A percentile compares a stretch with the other conserved stretches of the same genome.
These are phyloP conservation scores for Saturnispora gosingensis DNA, from an alignment of 805 yeast genomes.

Conservation along the genomic window DNA sequence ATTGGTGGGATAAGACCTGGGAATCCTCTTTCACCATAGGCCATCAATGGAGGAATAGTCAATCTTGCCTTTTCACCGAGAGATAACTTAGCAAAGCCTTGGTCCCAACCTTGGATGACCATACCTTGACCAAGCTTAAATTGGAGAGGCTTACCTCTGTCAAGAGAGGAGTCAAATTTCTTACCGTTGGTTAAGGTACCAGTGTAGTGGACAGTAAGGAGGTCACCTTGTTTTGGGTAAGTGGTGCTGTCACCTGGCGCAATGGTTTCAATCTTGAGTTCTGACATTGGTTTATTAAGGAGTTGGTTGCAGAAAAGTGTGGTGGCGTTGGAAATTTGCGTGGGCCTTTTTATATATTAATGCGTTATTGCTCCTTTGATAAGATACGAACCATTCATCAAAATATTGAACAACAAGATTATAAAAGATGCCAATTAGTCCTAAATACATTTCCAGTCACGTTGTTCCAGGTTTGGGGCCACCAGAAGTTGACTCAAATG, in stretches of 20 bases:
- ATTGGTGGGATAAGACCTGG: slow-evolving; percentile 96
- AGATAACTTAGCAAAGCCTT: slow-evolving; percentile 84
- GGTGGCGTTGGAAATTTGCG: not conserved
- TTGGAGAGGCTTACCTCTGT: slow-evolving; percentile 93
- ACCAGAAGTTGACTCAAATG: slow-evolving; percentile 10
- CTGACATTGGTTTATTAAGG: slow-evolving; percentile 7
- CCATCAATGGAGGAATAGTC: slow-evolving; percentile 88
- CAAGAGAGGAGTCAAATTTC: slow-evolving; percentile 91
- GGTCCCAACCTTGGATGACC: slow-evolving; percentile 96
- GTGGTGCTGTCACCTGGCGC: slow-evolving; percentile 67
- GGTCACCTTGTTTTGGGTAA: slow-evolving; percentile 82
- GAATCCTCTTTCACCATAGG: slow-evolving; percentile 91
- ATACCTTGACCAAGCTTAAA: slow-evolving; percentile 92
- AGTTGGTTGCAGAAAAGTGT: not conserved
- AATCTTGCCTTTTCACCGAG: slow-evolving; percentile 89
- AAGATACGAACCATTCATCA: not conserved
- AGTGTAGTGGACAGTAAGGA: slow-evolving; percentile 88
- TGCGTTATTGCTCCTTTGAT: no score
- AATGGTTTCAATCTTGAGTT: slow-evolving; percentile 27
- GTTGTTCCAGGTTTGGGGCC: slow-evolving; percentile 7
- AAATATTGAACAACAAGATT: not conserved
- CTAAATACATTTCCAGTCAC: slow-evolving; percentile 19
- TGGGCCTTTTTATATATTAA: not conserved
- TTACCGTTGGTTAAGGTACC: slow-evolving; percentile 94
- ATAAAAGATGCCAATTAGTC: slow-evolving; percentile 8